Conservation (phyloP, 331 rosid genomes). For the Phaseolus coccineus region DNA sequence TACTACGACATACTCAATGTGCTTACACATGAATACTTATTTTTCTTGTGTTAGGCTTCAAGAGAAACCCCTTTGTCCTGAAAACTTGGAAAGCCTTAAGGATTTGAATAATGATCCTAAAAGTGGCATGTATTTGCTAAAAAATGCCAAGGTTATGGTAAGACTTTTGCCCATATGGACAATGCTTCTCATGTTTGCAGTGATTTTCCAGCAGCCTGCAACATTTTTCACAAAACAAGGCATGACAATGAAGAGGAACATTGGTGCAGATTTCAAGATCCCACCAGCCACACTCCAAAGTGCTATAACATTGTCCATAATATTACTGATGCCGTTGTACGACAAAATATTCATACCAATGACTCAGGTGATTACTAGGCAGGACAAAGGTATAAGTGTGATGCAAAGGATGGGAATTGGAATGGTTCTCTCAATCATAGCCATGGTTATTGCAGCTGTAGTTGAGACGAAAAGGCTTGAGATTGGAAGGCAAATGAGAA, state of each 20-base stretch:
- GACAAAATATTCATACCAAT: slow-evolving; percentile 79
- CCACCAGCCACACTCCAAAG: slow-evolving; percentile 98
- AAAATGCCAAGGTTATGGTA: slow-evolving; percentile 62
- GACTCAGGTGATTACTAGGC: slow-evolving; percentile 55
- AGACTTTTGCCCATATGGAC: slow-evolving; percentile 92
- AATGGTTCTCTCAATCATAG: slow-evolving; percentile 79
- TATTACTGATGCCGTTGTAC: slow-evolving; percentile 85
- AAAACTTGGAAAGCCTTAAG: slow-evolving; percentile 51
- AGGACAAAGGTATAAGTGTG: slow-evolving; percentile 73
- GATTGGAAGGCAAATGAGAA: slow-evolving; percentile 53
- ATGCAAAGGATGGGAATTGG: slow-evolving; percentile 95
- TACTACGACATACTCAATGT: slow-evolving; percentile 4
- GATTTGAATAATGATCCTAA: slow-evolving; percentile 49
- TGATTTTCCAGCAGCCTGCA: slow-evolving; percentile 88
- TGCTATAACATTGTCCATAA: slow-evolving; percentile 76
- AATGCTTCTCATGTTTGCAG: slow-evolving; percentile 93
- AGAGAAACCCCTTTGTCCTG: slow-evolving; percentile 71
- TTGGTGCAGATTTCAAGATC: slow-evolving; percentile 70
- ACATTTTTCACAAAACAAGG: slow-evolving; percentile 98
- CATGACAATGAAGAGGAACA: slow-evolving; percentile 88
- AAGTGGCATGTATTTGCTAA: slow-evolving; percentile 40
- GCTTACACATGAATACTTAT: background rate
- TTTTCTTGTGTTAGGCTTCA: slow-evolving; percentile 67
- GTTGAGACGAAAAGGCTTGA: slow-evolving; percentile 79
- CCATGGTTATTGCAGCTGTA: slow-evolving; percentile 79